Evolutionary conservation across 371 early-diverging fungal genomes (phyloP), one percentile per base, ranked within the genome.

Genomic region (Ordospora pajunii): DNA sequence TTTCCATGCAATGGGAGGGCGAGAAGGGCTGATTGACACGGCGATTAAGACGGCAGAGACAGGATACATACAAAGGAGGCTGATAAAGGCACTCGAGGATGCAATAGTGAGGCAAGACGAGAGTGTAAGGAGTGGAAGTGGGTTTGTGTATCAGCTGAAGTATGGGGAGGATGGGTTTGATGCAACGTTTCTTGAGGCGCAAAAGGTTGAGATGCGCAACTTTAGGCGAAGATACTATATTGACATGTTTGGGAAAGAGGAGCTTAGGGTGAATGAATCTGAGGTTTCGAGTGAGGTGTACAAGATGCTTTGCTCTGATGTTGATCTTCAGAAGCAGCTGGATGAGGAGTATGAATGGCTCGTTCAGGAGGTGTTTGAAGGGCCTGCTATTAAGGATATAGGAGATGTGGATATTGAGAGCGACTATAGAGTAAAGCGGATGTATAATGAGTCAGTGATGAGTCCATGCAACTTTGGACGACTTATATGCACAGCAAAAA

Each of bases 1-100:
- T 86, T 98, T 97, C 90, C 99, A 98, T 87, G 96, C 97, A 27
- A 97, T 97, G 97, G 97, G 96, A 86, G 99, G 99, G 81, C 90
- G 99, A 87, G 99, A 98, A 88, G 99, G 90, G 45, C 75, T 89
- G 73, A 96, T 96, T 82, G 98, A 96, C 87, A 96, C 97, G 44
- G 96, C 97, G 67, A 94, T 95, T 69, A 97, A 98, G 85, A 98
- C 99, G 17, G 97, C 99, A 23, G 97, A 97, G 84, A 96, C 99
- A 4, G 99, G 99, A 51, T 98, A 98, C 85, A 96, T 98, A 75
- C 97, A 98, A 84, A 93, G 99, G 82, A 91, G 97, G 85, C 87
- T 98, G 37, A 92, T 98, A 45, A 98, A 98, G 85, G 94, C 95
- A 9, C 83, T 98, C 75, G 99, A 98, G 85, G 97, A 96, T 87